A percentile compares a stretch with the other conserved stretches of the same genome.
Conservation (phyloP, 202 grass and related monocot species). For the Carex arenaria region DNA sequence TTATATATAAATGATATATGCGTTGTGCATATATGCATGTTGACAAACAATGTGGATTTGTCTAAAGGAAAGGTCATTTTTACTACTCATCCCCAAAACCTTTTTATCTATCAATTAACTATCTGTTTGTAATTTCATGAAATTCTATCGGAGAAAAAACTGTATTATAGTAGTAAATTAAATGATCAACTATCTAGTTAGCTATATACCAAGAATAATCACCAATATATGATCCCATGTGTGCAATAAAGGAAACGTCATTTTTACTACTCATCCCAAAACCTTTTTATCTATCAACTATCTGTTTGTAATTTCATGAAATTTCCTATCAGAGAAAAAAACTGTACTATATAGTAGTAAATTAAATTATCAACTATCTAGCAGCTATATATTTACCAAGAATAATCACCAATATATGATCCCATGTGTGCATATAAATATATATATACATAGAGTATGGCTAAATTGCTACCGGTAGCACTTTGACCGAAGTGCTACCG, state of each 20-base stretch:
- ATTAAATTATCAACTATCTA: neutral
- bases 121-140: neutral
- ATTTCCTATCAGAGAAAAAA: neutral
- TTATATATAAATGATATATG: neutral
- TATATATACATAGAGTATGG: no score
- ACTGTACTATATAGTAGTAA: neutral
- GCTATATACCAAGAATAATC: neutral
- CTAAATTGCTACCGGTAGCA: no score
- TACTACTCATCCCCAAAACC: neutral
- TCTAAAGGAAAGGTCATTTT: neutral
- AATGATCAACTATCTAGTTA: neutral
- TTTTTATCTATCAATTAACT: neutral
- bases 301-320: neutral
- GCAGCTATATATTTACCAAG: neutral
- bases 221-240: neutral
- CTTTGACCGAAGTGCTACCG: no score
- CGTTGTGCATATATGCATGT: neutral
- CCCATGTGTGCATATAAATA: neutral
- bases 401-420: neutral
- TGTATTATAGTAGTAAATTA: neutral
- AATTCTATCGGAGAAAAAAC: neutral
- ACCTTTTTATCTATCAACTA: neutral
- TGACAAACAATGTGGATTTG: neutral
- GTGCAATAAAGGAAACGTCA: no score
- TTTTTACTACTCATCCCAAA: neutral